Conservation (phyloP, 2,329 filamentous ascomycete genomes). For the Incumbomyces lentus region DNA sequence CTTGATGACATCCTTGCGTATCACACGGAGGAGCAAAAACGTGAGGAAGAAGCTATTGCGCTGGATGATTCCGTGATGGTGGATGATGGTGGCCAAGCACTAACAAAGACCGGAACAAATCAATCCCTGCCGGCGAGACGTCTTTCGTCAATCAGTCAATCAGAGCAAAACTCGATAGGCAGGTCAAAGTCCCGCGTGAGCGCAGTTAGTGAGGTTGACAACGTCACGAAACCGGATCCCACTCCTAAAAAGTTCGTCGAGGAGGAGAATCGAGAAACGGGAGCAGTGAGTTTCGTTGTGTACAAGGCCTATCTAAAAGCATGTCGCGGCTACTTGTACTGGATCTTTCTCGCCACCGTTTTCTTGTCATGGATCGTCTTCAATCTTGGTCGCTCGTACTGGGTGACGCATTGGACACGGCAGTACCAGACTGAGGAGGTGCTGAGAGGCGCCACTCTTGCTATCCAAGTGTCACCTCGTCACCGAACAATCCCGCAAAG, state of each 20-base stretch:
- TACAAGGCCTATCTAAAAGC: slow-evolving; percentile 58
- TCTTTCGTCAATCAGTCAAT: slow-evolving; percentile 12
- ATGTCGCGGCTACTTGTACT: slow-evolving; percentile 46
- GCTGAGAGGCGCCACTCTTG: not conserved
- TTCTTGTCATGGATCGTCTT: slow-evolving; percentile 17
- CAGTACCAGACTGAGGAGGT: slow-evolving; percentile 22
- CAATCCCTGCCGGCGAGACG: slow-evolving; percentile 16
- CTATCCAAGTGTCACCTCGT: not conserved
- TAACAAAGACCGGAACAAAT: slow-evolving; percentile 30
- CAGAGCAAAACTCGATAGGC: slow-evolving; percentile 7
- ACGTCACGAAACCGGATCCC: slow-evolving; percentile 31
- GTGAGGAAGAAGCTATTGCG: slow-evolving; percentile 24
- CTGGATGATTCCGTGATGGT: slow-evolving; percentile 23
- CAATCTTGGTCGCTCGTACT: slow-evolving; percentile 30
- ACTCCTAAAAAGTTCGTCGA: slow-evolving; percentile 61
- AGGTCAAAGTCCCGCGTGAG: slow-evolving; percentile 4
- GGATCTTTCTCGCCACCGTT: slow-evolving; percentile 14
- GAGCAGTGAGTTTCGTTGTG: slow-evolving; percentile 56
- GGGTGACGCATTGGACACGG: slow-evolving; percentile 38
- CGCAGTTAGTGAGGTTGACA: slow-evolving; percentile 10
- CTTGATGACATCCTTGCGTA: slow-evolving; percentile 33
- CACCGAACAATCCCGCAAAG: slow-evolving; percentile 15
- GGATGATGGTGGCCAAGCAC: slow-evolving; percentile 29
- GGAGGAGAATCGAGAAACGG: slow-evolving; percentile 62
- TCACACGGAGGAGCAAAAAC: slow-evolving; percentile 39